phyloP scores from a whole-genome alignment of 257 asterid species.

The Ocimum tenuiflorum region DNA sequence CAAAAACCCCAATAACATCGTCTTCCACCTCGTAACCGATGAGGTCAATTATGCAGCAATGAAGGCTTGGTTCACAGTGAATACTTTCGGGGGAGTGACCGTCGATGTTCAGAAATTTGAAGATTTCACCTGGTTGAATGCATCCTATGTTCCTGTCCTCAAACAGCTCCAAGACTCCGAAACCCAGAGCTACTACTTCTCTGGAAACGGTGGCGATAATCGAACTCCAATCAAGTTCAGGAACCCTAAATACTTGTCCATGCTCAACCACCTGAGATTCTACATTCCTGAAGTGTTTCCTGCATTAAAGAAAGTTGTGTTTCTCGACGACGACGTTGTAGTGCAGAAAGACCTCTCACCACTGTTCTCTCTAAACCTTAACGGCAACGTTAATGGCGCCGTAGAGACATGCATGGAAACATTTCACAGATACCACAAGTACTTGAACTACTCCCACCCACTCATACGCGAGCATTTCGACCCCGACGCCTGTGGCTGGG shows the following conservation, averaged over 20 bases:
- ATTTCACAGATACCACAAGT: conserved; percentile 60
- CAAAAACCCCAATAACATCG: conserved; percentile 32
- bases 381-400: conserved; percentile 57
- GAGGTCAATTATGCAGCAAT: conserved; percentile 56
- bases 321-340: conserved; percentile 58
- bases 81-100: conserved; percentile 39
- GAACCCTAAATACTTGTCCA: conserved; percentile 55
- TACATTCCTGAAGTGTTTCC: conserved; percentile 64
- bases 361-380: conserved; percentile 43
- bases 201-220: conserved; percentile 41
- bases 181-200: conserved; percentile 64
- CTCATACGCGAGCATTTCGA: conserved; percentile 57
- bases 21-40: conserved; percentile 58
- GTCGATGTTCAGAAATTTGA: conserved; percentile 55
- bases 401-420: conserved; percentile 67
- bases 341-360: conserved; percentile 52
- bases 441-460: conserved; percentile 61
- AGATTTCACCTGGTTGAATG: conserved; percentile 51
- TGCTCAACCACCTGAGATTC: conserved; percentile 66
- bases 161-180: conserved; percentile 60
- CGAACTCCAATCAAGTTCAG: conserved; percentile 64
- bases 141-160: conserved; percentile 62
- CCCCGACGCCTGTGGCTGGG: conserved; percentile 41
- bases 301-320: conserved; percentile 39
- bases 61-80: conserved; percentile 63